A percentile compares a stretch with the other conserved stretches of the same genome.
Evolutionary conservation across 176 grass and related monocot genomes (phyloP).

Genomic region (Tillandsia fasciculata): DNA sequence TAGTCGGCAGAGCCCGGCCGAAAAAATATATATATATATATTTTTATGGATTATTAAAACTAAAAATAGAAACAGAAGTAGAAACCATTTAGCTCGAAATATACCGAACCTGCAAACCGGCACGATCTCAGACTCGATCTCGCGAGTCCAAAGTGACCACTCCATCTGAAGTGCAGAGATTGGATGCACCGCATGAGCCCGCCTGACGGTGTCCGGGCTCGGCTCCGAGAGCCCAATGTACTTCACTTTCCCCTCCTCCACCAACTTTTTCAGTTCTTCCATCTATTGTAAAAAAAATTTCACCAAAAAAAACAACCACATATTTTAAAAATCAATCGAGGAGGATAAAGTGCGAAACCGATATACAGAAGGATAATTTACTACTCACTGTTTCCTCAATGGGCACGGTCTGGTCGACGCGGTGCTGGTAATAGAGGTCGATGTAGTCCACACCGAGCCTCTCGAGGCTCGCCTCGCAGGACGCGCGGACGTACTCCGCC

Average conservation of each 20-base stretch:
- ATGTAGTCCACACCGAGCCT: constrained; percentile 52
- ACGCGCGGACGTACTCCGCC: constrained; percentile 54
- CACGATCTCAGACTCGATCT: constrained; percentile 73
- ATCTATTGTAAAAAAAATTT: constrained; percentile 21
- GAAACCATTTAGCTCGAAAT: too few relatives aligned
- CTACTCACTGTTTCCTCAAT: constrained; percentile 62
- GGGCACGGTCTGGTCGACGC: constrained; percentile 38
- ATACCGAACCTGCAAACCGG: constrained; percentile 58
- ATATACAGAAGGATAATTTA: too few relatives aligned
- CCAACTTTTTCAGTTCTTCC: constrained; percentile 67
- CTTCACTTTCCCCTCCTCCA: constrained; percentile 78
- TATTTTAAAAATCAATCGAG: too few relatives aligned
- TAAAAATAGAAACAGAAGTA: too few relatives aligned
- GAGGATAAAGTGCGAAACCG: too few relatives aligned
- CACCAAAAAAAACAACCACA: too few relatives aligned
- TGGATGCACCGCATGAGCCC: constrained; percentile 63
- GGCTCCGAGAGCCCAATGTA: constrained; percentile 76
- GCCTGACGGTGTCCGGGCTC: constrained; percentile 61
- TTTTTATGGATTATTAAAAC: too few relatives aligned
- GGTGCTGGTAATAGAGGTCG: constrained; percentile 74
- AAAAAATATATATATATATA: too few relatives aligned
- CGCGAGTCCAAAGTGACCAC: constrained; percentile 81
- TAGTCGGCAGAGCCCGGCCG: too few relatives aligned
- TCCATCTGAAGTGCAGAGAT: constrained; percentile 78
- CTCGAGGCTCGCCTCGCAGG: constrained; percentile 57